Conservation (phyloP, 306 rosid species). For the Glycine tomentella region DNA sequence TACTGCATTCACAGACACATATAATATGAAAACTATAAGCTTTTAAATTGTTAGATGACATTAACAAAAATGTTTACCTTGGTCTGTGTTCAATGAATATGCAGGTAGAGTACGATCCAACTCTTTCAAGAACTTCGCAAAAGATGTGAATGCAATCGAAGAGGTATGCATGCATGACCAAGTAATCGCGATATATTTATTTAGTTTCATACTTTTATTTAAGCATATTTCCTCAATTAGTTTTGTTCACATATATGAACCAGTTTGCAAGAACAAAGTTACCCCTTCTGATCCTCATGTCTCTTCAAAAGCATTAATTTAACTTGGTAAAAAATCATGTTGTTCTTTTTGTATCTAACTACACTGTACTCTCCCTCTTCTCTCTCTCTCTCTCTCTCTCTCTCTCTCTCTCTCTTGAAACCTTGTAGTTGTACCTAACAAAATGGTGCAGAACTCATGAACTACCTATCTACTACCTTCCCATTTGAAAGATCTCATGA, state of each 20-base stretch:
- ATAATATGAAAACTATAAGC: not conserved
- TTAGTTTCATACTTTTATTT: not conserved
- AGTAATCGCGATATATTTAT: not conserved
- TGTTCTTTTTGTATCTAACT: conserved; percentile 3
- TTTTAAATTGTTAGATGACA: not conserved
- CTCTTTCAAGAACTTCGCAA: conserved; percentile 44
- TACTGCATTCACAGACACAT: not conserved
- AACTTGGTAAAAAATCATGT: not conserved
- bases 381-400: conserved; percentile 27
- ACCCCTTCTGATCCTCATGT: too few relatives aligned
- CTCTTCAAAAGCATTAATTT: conserved; percentile 16
- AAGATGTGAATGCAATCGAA: conserved; percentile 46
- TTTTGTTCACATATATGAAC: not conserved
- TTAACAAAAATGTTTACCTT: not conserved
- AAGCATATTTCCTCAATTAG: not conserved
- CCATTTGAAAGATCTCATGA: not conserved
- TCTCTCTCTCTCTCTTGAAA: conserved; percentile 8
- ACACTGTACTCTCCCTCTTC: not conserved
- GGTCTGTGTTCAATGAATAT: conserved; percentile 35
- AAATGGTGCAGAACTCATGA: conserved; percentile 47
- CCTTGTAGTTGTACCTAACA: conserved; percentile 42
- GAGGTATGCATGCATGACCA: conserved; percentile 45
- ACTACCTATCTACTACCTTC: not conserved
- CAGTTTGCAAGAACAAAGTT: conserved; percentile 26
- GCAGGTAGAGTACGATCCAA: conserved; percentile 61